Evolutionary conservation across 805 yeast genomes (phyloP).

Genomic region (Teunomyces lycoperdinae): DNA sequence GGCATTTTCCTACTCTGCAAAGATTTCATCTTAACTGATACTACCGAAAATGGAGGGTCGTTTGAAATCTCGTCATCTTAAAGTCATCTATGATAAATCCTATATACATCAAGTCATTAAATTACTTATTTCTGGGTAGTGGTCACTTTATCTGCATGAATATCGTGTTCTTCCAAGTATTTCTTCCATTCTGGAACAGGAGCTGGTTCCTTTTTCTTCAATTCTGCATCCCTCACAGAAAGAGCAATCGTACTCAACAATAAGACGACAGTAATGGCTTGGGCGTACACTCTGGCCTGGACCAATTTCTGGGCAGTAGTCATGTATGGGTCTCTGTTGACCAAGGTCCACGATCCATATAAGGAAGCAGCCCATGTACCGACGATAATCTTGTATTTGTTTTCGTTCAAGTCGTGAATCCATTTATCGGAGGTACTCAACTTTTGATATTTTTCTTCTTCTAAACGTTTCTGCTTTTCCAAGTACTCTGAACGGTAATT

Average conservation of each 20-base stretch:
- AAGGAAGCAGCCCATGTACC: slow-evolving; percentile 39
- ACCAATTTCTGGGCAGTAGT: slow-evolving; percentile 24
- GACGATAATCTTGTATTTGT: slow-evolving; percentile 37
- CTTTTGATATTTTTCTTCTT: slow-evolving; percentile 21
- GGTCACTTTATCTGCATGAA: background rate
- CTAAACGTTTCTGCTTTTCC: slow-evolving; percentile 16
- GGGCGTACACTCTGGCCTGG: slow-evolving; percentile 30
- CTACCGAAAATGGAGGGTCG: too few species aligned
- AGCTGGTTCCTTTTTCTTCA: slow-evolving; percentile 18
- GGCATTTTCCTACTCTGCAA: too few species aligned
- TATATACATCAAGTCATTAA: slow-evolving; percentile 1
- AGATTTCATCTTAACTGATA: too few species aligned
- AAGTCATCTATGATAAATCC: background rate
- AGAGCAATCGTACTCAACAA: slow-evolving; percentile 25
- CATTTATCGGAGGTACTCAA: slow-evolving; percentile 29
- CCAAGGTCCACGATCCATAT: slow-evolving; percentile 29
- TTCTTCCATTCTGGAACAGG: slow-evolving; percentile 25
- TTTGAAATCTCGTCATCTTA: too few species aligned
- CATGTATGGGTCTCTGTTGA: slow-evolving; percentile 24
- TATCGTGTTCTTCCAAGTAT: slow-evolving; percentile 8
- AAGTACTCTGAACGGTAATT: slow-evolving; percentile 29
- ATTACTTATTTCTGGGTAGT: background rate
- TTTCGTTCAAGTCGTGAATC: slow-evolving; percentile 23
- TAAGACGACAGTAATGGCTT: slow-evolving; percentile 24
- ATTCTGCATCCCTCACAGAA: slow-evolving; percentile 23